Evolutionary conservation across 2,329 filamentous ascomycete species (phyloP).

Genomic region (Parastagonospora avenae): DNA sequence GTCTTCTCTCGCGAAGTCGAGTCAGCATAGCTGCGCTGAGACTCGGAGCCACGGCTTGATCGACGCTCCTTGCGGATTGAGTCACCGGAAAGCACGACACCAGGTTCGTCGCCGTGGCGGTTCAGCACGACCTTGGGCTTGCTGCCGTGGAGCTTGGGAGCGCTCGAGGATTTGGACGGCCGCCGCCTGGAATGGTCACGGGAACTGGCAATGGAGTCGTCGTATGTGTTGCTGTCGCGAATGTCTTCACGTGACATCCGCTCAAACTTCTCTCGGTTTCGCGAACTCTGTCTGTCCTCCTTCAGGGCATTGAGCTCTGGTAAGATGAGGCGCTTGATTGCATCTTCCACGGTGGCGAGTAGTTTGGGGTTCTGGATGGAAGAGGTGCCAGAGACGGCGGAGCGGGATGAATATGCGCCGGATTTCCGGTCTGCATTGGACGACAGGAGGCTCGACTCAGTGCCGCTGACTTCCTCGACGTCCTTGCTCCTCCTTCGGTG

Average conservation of each 20-base stretch:
- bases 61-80: constrained; percentile 59
- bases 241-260: constrained; percentile 51
- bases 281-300: constrained; percentile 80
- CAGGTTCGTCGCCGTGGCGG: constrained; percentile 63
- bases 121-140: constrained; percentile 67
- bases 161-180: constrained; percentile 65
- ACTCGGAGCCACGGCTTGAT: constrained; percentile 58
- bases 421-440: constrained; percentile 63
- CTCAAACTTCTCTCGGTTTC: constrained; percentile 72
- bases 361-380: constrained; percentile 92
- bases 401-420: constrained; percentile 64
- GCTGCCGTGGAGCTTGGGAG: constrained; percentile 59
- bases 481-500: constrained; percentile 51
- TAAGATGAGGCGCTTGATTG: constrained; percentile 84
- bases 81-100: constrained; percentile 61
- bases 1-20: constrained; percentile 54
- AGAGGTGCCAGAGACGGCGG: constrained; percentile 60
- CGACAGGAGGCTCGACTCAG: constrained; percentile 67
- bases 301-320: constrained; percentile 92
- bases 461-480: constrained; percentile 55
- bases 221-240: constrained; percentile 51
- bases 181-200: constrained; percentile 55
- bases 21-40: constrained; percentile 50
- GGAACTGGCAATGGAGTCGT: constrained; percentile 60
- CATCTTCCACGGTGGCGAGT: constrained; percentile 89